phyloP scores from a whole-genome alignment of 2,329 filamentous ascomycete genomes.

The Cephalotrichum gorgonifer region DNA sequence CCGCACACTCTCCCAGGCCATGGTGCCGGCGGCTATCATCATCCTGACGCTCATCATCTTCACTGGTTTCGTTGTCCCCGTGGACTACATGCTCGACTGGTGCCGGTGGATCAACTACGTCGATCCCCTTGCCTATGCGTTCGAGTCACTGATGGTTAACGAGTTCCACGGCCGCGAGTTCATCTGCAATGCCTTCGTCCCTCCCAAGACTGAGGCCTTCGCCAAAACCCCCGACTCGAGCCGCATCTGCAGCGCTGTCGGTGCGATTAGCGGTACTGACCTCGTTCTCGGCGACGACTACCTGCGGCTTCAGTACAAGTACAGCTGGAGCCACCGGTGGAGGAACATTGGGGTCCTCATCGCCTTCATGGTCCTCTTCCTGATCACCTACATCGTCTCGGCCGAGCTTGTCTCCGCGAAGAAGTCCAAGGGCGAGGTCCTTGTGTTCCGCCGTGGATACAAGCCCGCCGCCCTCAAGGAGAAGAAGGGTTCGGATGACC shows the following conservation, averaged over 20 bases:
- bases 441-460: constrained; percentile 64
- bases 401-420: constrained; percentile 55
- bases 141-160: constrained; percentile 73
- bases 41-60: constrained; percentile 59
- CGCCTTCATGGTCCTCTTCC: constrained; percentile 53
- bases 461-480: constrained; percentile 46
- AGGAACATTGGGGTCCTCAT: constrained; percentile 61
- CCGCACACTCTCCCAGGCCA: constrained; percentile 55
- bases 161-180: constrained; percentile 64
- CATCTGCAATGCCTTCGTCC: constrained; percentile 34
- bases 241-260: constrained; percentile 47
- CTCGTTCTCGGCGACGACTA: constrained; percentile 50
- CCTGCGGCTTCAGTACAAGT: constrained; percentile 42
- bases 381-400: constrained; percentile 49
- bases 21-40: constrained; percentile 48
- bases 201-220: constrained; percentile 26
- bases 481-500: constrained; percentile 53
- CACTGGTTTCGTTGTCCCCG: constrained; percentile 59
- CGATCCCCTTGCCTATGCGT: constrained; percentile 69
- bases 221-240: constrained; percentile 22
- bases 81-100: constrained; percentile 66
- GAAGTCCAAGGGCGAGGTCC: constrained; percentile 67
- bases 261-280: constrained; percentile 40
- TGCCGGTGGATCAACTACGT: constrained; percentile 76
- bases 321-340: constrained; percentile 52